Conservation (phyloP, 192 early-diverging fungal genomes). For the Entomortierella parvispora region DNA sequence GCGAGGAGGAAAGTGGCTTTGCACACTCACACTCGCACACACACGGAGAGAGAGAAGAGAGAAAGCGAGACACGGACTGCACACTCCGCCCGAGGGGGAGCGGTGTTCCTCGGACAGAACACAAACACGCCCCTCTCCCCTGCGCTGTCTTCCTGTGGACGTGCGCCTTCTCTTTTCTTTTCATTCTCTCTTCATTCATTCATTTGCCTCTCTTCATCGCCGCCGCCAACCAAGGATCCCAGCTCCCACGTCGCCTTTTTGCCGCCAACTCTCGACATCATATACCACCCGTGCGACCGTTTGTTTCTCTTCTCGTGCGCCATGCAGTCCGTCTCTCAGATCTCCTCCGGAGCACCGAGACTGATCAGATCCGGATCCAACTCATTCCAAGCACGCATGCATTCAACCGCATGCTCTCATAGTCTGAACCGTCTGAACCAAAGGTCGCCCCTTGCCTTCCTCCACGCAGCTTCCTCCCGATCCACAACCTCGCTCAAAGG, state of each 20-base stretch:
- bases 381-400: slow-evolving; percentile 14
- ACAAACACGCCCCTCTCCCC: not conserved
- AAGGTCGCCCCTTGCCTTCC: not conserved
- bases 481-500: slow-evolving; percentile 5
- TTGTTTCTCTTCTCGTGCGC: too few relatives aligned
- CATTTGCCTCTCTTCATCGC: not conserved
- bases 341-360: slow-evolving; percentile 8
- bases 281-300: too few relatives aligned
- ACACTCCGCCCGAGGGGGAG: too few relatives aligned
- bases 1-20: not conserved
- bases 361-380: slow-evolving; percentile 43
- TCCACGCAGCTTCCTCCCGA: not conserved
- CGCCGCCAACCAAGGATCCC: too few relatives aligned
- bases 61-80: not conserved
- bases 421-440: slow-evolving; percentile 6
- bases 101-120: not conserved
- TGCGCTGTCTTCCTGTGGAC: not conserved
- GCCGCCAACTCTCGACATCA: too few relatives aligned
- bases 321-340: slow-evolving; percentile 12
- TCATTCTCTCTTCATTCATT: not conserved
- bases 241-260: too few relatives aligned
- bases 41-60: not conserved
- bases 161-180: not conserved
- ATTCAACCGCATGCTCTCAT: slow-evolving; percentile 10
- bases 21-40: too few relatives aligned